A percentile compares a stretch with the other conserved stretches of the same genome.
phyloP scores from a whole-genome alignment of 257 asterid genomes.

The Jaltomata sinuosa region DNA sequence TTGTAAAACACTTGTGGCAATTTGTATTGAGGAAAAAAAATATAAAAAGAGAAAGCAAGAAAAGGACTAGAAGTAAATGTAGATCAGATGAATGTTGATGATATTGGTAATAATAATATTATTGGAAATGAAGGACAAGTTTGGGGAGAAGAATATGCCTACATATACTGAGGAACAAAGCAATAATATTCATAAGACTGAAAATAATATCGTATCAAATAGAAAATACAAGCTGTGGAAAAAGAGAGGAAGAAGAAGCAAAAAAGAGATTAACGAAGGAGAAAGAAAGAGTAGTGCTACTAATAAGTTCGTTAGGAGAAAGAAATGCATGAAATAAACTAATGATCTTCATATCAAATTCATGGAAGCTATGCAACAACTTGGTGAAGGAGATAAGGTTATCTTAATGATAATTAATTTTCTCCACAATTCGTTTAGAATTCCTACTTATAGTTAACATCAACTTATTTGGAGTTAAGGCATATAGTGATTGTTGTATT shows the following conservation, averaged over 20 bases:
- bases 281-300: neutral
- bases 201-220: too few species aligned
- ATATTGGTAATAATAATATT: neutral
- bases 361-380: slow-evolving; percentile 1
- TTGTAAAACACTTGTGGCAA: neutral
- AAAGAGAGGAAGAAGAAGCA: neutral
- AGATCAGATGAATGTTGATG: neutral
- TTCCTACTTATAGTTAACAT: neutral
- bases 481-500: neutral
- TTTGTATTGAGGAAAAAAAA: neutral
- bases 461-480: neutral
- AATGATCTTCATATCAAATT: slow-evolving; percentile 15
- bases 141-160: neutral
- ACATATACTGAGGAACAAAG: neutral
- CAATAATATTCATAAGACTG: neutral
- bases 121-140: neutral
- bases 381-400: slow-evolving; percentile 21
- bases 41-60: neutral
- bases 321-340: slow-evolving; percentile 5
- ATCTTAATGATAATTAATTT: neutral
- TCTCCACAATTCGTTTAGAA: neutral
- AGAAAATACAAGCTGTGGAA: neutral
- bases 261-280: neutral
- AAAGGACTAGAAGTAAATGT: neutral
- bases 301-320: neutral